phyloP scores from a whole-genome alignment of 306 rosid genomes.

The Sechiopsis laciniata region DNA sequence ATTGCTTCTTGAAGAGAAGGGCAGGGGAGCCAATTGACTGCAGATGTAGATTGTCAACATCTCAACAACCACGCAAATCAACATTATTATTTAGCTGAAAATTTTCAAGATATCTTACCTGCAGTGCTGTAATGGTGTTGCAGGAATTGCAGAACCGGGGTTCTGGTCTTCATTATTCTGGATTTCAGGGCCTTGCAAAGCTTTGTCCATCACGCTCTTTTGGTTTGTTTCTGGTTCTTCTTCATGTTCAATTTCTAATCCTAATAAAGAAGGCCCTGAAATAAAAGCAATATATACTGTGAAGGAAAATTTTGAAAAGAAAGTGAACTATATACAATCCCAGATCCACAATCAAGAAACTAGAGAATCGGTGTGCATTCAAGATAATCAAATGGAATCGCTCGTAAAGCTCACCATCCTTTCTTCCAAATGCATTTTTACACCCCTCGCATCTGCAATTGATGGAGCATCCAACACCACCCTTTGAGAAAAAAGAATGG shows the following conservation, averaged over 20 bases:
- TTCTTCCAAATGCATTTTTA: constrained; percentile 69
- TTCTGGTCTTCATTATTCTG: constrained; percentile 49
- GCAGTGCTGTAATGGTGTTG: constrained; percentile 53
- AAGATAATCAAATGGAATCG: neutral
- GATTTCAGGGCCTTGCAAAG: constrained; percentile 39
- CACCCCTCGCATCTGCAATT: constrained; percentile 85
- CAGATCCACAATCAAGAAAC: constrained; percentile 7
- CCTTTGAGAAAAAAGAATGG: constrained; percentile 40
- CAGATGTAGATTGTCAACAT: constrained; percentile 3
- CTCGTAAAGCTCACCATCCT: constrained; percentile 55
- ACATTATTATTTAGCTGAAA: constrained; percentile 24
- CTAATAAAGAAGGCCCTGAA: constrained; percentile 46
- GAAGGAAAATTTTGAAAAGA: neutral
- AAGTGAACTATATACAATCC: neutral
- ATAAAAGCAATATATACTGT: constrained; percentile 15
- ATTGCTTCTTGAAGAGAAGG: constrained; percentile 58
- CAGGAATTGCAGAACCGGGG: constrained; percentile 40
- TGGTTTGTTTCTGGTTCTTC: constrained; percentile 61
- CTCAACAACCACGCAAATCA: constrained; percentile 20
- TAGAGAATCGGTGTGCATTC: neutral
- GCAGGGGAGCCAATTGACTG: constrained; percentile 48
- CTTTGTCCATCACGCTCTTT: constrained; percentile 39
- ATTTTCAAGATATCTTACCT: constrained; percentile 39
- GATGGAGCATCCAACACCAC: constrained; percentile 81
- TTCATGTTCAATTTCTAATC: constrained; percentile 47